These are phyloP conservation scores for Neonectria neomacrospora DNA, from an alignment of 2,329 filamentous ascomycete species.

Conservation along the genomic window DNA sequence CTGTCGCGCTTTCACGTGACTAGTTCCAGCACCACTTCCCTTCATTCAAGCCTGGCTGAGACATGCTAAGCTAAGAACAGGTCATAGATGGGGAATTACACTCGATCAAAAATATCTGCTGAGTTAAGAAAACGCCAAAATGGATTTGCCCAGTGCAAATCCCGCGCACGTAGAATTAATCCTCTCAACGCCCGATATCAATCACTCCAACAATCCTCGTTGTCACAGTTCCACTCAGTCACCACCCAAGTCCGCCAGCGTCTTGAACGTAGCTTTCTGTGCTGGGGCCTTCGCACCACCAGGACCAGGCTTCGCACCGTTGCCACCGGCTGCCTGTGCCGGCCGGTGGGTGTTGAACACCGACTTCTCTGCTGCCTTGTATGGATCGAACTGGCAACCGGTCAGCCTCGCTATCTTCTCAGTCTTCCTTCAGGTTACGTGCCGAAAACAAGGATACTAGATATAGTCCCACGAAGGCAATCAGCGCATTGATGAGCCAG, in stretches of 20 bases:
- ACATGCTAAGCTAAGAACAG: background rate
- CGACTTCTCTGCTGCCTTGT: constrained; percentile 69
- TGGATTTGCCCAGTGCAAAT: background rate
- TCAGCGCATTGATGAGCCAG: constrained; percentile 59
- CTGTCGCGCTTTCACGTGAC: constrained; percentile 46
- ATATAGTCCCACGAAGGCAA: constrained; percentile 70
- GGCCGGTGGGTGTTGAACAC: constrained; percentile 65
- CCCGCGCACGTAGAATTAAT: background rate
- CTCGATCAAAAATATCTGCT: background rate
- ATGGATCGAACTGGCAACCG: constrained; percentile 65
- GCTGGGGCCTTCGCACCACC: constrained; percentile 44
- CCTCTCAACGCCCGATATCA: constrained; percentile 16
- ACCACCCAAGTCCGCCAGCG: constrained; percentile 62
- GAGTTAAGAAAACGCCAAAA: background rate
- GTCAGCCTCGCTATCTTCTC: constrained; percentile 38
- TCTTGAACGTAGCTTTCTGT: constrained; percentile 58
- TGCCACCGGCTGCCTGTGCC: constrained; percentile 43
- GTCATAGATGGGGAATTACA: too few species aligned
- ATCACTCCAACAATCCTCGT: constrained; percentile 10
- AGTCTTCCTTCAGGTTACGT: constrained; percentile 46
- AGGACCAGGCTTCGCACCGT: constrained; percentile 33
- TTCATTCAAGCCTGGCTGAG: constrained; percentile 1
- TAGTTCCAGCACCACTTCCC: background rate
- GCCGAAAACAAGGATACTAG: constrained; percentile 70
- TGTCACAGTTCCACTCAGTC: constrained; percentile 35